Evolutionary conservation across 2,329 filamentous ascomycete species (phyloP), one percentile per base, ranked within the genome.

Genomic region (Trichoderma cornu-damae): DNA sequence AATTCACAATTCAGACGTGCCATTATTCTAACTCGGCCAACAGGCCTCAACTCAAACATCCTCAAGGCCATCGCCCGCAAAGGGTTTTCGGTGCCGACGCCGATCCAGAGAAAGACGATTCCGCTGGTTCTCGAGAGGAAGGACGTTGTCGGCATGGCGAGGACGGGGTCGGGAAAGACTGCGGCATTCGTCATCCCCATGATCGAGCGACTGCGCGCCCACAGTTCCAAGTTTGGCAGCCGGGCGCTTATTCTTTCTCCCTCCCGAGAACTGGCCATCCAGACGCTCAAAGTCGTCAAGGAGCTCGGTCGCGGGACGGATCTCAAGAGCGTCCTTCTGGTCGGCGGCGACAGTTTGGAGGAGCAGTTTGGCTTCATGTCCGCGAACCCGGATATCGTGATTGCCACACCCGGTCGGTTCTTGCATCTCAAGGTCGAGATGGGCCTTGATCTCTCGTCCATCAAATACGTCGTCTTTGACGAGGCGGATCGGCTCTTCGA

Each of bases 151-250:
- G 95, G 92, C 63, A 99, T 99, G 94, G 94, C 94, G 6, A 82
- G 95, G 63, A 99, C 95, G n/a, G 94, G 94, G 70, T 97, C 92
- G 18, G 94, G 94, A 76, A 99, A 99, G 78, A 99, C 95, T 1
- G 94, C 92, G 1, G 94, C 94, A 20, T 99, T 99, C 72, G 91
- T 97, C 24, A 95, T 99, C 62, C 94, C 94, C 42, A 96, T 99
- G 93, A 91, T 99, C 60, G 90, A 99, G 76, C 89, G 87, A 63
- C 77, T 99, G 60, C 95, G 92, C 72, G 82, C 84, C 22, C 95
- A 99, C 72, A 96, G 89, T 68, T 86, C 86, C 28, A 87, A 88
- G 66, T 86, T 97, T 62, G 94, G 95, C 52, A 85, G 90, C 43
- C 83, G 94, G 66, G 94, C 87, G 11, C 77, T 99, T 59, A 88